Evolutionary conservation across 495 filamentous ascomycete genomes (phyloP), one percentile per base, ranked within the genome.

Genomic region (Penicillium angulare): DNA sequence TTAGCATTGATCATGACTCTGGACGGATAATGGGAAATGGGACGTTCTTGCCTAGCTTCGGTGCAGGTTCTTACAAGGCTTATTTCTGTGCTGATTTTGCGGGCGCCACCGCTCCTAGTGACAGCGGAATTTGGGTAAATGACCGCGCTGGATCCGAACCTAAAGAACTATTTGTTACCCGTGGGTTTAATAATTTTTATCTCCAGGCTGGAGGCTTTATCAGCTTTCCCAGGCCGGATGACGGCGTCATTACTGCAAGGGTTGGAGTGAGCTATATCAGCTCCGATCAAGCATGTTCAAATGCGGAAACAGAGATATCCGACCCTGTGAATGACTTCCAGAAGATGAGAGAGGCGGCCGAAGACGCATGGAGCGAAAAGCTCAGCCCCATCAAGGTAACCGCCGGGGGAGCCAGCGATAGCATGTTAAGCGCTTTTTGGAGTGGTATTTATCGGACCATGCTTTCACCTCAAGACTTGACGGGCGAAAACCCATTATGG

Each of bases 401-500:
- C 0, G 60, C 83, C 0, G 76, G 70, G 0, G 78, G 77, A 8
- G 79, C 79, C 1, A 73, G 76, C 45, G 53, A 76, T 9, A 72
- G 74, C 7, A 67, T 80, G 35, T 61, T 86, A 44, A 82, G 61
- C 31, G 82, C 79, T 35, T 88, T 89, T 60, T 89, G 84, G 74
- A 86, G 80, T 43, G 87, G 84, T 0, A 75, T 86, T 12, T 90
- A 90, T 57, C 70, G 86, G 12, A 84, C 85, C 0, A 83, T 88
- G 83, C 75, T 89, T 13, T 86, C 82, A 33, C 87, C 86, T 4
- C 87, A 90, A 56, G 85, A 90, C 45, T 85, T 89, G 58, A 90
- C 87, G 0, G 86, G 86, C 0, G 87, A 91, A 63, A 91, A 90
- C 49, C 87, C 86, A 3, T 56, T 85, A 1, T 91, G 87, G 84